Evolutionary conservation across 2,329 filamentous ascomycete genomes (phyloP).

Genomic region (Arthrobotrys iridis): DNA sequence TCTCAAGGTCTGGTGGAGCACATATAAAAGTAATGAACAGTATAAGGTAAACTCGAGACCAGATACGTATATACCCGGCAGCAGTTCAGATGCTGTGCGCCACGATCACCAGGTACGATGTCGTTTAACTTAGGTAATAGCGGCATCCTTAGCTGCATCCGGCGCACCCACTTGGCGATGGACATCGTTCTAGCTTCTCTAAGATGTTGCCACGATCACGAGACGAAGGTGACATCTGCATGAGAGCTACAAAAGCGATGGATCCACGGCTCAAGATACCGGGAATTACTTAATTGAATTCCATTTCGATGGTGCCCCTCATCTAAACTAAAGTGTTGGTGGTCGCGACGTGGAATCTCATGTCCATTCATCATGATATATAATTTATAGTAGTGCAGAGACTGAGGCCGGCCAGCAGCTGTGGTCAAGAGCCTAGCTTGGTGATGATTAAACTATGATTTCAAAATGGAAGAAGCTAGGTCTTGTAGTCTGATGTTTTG

Average conservation of each 20-base stretch:
- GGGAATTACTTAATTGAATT: slow-evolving; percentile 15
- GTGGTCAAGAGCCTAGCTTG: not conserved
- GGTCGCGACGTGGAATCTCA: slow-evolving; percentile 13
- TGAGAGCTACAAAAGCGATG: not conserved
- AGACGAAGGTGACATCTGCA: slow-evolving; percentile 11
- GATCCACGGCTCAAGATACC: slow-evolving; percentile 12
- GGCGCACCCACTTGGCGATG: slow-evolving; percentile 11
- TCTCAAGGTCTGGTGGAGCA: no score
- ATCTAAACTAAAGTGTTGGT: not conserved
- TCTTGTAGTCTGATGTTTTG: no score
- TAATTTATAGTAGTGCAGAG: not conserved
- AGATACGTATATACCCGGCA: no score
- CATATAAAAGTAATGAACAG: no score
- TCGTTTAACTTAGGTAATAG: slow-evolving; percentile 41
- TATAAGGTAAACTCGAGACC: no score
- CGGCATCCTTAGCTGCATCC: slow-evolving; percentile 34
- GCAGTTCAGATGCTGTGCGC: not conserved
- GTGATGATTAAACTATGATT: no score
- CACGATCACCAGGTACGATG: slow-evolving; percentile 6
- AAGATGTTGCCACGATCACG: slow-evolving; percentile 13
- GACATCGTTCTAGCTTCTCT: not conserved
- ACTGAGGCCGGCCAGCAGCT: no score
- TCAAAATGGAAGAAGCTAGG: no score
- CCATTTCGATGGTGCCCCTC: not conserved
- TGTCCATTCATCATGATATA: no score